Conservation (phyloP, 192 early-diverging fungal species). For the Gigaspora rosea region DNA sequence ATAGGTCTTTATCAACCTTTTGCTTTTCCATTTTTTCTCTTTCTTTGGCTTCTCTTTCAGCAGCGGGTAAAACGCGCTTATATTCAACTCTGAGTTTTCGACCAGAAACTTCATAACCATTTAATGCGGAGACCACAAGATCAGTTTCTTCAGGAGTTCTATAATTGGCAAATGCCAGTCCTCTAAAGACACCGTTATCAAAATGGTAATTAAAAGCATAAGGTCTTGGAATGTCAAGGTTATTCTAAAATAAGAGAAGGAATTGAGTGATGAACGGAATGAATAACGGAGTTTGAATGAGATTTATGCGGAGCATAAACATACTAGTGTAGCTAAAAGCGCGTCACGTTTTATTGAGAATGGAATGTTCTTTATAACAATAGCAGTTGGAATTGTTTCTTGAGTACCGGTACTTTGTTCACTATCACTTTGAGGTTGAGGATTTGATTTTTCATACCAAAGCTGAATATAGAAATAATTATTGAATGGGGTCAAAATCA, state of each 20-base stretch:
- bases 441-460: conserved; percentile 31
- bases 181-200: conserved; percentile 78
- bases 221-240: conserved; percentile 69
- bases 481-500: not conserved
- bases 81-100: conserved; percentile 80
- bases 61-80: conserved; percentile 72
- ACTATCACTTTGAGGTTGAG: conserved; percentile 28
- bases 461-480: conserved; percentile 1
- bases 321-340: conserved; percentile 66
- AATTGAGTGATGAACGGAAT: conserved; percentile 5
- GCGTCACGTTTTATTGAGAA: conserved; percentile 79
- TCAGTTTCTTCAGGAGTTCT: conserved; percentile 76
- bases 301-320: not conserved
- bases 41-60: conserved; percentile 58
- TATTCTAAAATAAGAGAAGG: conserved; percentile 35
- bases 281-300: not conserved
- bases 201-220: conserved; percentile 86
- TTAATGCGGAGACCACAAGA: conserved; percentile 64
- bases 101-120: conserved; percentile 70
- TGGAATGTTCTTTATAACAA: conserved; percentile 85
- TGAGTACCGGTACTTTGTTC: conserved; percentile 29
- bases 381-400: conserved; percentile 68
- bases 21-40: conserved; percentile 47
- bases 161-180: conserved; percentile 81
- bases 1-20: conserved; percentile 32